Base-by-base conservation (phyloP, 768 basidiomycete genomes). In the Mycena olivaceomarginata region DNA sequence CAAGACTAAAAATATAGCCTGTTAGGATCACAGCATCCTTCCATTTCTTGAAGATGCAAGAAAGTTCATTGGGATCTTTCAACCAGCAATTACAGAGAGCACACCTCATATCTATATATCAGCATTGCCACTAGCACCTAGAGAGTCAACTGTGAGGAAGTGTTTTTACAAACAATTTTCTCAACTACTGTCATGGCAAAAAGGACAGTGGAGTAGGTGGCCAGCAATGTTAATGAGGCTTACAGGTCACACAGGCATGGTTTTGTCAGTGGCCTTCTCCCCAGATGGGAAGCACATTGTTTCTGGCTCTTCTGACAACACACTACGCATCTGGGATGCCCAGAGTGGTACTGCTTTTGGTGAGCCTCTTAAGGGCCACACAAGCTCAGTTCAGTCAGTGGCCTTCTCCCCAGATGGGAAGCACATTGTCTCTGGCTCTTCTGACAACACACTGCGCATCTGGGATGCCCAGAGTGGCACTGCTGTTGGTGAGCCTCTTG, bases 101-200 rank as follows among this genome's bases (percentile, higher is more conserved):
- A 43, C 48, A 18, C 53, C 70, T 11, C 60, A 71, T 25, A 71
- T 70, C n/a, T 70, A 70, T 62, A 31, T 70, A 12, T 70, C 69
- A 5, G 57, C 69, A 13, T 60, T 70, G 18, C n/a, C 57, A 9
- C 13, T 70, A 39, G 69, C 69, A 25, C 69, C 69, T 18, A 22
- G 9, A 31, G 16, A 60, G n/a, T 70, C 69, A 5, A 16, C 12
- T 16, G 39, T 70, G 9, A 25, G 69, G 4, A 39, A 37, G 4
- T 16, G 22, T 31, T 60, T 60, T 59, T n/a, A 22, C 7, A 16
- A 16, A 8, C n/a, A 22, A 41, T 69, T 69, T 39, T 56, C 56
- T 20, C 18, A 46, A 20, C 25, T 70, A 11, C n/a, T 62, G 39
- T 45, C 57, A 15, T 39, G 40, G 15, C n/a, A 45, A 60, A 25